These are phyloP conservation scores for Sarocladiaceae sp. DNA, from an alignment of 2,329 filamentous ascomycete genomes.

Conservation along the genomic window DNA sequence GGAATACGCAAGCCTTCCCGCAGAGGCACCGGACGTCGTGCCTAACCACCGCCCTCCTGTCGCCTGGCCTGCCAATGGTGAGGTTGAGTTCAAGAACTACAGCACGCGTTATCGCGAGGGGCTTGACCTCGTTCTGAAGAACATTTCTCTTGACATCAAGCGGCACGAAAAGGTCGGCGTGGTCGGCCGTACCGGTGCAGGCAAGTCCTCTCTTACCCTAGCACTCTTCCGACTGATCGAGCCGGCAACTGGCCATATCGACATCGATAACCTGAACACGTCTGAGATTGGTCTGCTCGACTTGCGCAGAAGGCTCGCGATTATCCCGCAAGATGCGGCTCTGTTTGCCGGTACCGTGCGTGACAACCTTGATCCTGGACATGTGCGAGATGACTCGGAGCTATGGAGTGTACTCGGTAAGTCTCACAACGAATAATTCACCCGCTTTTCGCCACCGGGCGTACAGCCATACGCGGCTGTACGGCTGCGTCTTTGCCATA, in stretches of 20 bases:
- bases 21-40: slow-evolving; percentile 91
- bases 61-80: slow-evolving; percentile 85
- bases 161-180: slow-evolving; percentile 97
- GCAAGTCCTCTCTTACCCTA: slow-evolving; percentile 90
- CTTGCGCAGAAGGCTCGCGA: slow-evolving; percentile 80
- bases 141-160: slow-evolving; percentile 88
- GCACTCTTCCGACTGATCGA: slow-evolving; percentile 96
- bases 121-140: slow-evolving; percentile 86
- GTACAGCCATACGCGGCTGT: no score
- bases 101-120: slow-evolving; percentile 88
- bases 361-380: slow-evolving; percentile 91
- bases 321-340: slow-evolving; percentile 96
- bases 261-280: slow-evolving; percentile 84
- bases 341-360: slow-evolving; percentile 89
- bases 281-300: slow-evolving; percentile 86
- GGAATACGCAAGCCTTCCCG: slow-evolving; percentile 86
- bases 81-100: slow-evolving; percentile 86
- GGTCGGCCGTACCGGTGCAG: slow-evolving; percentile 90
- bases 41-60: slow-evolving; percentile 79
- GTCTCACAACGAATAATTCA: slow-evolving; percentile 25
- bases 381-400: slow-evolving; percentile 94
- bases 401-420: slow-evolving; percentile 90
- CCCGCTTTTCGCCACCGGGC: not conserved
- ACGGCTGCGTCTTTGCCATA: no score
- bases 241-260: slow-evolving; percentile 72